Evolutionary conservation across 768 basidiomycete species (phyloP), one percentile per base, ranked within the genome.

Genomic region (Pholiota molesta): DNA sequence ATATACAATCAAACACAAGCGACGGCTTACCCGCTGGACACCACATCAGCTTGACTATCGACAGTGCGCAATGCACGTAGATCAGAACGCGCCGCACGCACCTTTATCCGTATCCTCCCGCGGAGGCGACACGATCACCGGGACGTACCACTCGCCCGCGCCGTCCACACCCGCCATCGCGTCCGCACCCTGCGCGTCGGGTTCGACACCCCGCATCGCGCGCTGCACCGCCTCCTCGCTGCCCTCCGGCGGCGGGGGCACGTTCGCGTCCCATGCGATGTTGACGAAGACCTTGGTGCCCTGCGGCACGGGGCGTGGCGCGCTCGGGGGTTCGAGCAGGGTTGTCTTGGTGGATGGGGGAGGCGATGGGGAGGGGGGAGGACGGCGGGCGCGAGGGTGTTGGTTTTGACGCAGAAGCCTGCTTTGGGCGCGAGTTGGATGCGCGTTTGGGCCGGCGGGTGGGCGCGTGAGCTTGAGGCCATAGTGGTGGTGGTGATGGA

Each of bases 1-100:
- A 87, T 1, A 93, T 77, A 64, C 87, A 88, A 72, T 94, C 92
- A 65, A 94, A 88, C 5, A 93, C 88, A 39, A 90, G 69, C 5
- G 86, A 82, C 0, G 83, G 77, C 33, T 88, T 88, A 5, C 91
- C 92, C 65, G 87, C 92, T 93, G 21, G n/a, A 21, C 9, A 49
- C 5, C 21, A 42, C 17, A 3, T n/a, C 23, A 45, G 21, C 9
- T 55, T 62, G 45, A 35, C 44, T 35, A 61, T 62, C 59, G 56
- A 56, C 55, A 59, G 47, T 39, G 54, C 60, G 26, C 33, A 31
- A 13, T 35, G 26, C 29, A 35, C 21, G 26, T 54, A 47, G 9
- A 29, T 29, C 6, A 31, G 35, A 40, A 58, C 33, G 56, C n/a
- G 16, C 29, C 42, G 44, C 47, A 67, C 70, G 60, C 64, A 90